Evolutionary conservation across 2,329 filamentous ascomycete genomes (phyloP), one percentile per base, ranked within the genome.

Genomic region (Colletotrichum sidae): DNA sequence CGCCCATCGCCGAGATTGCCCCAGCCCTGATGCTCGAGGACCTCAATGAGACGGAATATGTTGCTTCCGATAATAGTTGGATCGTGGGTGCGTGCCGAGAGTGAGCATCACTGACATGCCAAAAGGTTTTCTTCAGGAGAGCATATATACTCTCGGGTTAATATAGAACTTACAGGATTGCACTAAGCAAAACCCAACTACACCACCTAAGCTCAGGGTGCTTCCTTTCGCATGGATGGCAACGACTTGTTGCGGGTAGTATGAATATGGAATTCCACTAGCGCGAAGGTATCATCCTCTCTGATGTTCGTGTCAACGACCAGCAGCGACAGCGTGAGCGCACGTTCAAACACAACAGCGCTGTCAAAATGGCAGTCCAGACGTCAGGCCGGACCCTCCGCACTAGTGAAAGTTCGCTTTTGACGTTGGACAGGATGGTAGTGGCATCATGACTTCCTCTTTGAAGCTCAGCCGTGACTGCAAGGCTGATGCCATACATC

Each of bases 91-190:
- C 92, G 72, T 95, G 92, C 72, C 86, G 84, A 2, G 86, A 94
- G 80, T 93, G 68, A 92, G 92, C 25, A 93, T 95, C 68, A 83
- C 88, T 70, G 91, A 94, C 70, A 95, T 95, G 92, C 80, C 91
- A 77, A 93, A 94, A 78, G 90, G 3, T 95, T 41, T 94, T 92
- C 77, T 91, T 92, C 83, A 87, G 51, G 78, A 79, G 13, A 73
- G 38, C 55, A 72, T 74, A 59, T 74, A 72, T 56, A 60, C 77
- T 0, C 79, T 80, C 51, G 83, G 85, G 65, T 85, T 84, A 68
- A 74, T 80, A 0, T 80, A 82, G 2, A 82, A 85, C 70, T 75
- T 89, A 5, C 76, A 88, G 7, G 76, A 81, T 12, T 76, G 86
- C 13, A 77, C 81, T 41, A 86, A 85, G 55, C 71, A 37, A 93